Conservation (phyloP, 2,329 filamentous ascomycete genomes). For the Ilyonectria destructans region DNA sequence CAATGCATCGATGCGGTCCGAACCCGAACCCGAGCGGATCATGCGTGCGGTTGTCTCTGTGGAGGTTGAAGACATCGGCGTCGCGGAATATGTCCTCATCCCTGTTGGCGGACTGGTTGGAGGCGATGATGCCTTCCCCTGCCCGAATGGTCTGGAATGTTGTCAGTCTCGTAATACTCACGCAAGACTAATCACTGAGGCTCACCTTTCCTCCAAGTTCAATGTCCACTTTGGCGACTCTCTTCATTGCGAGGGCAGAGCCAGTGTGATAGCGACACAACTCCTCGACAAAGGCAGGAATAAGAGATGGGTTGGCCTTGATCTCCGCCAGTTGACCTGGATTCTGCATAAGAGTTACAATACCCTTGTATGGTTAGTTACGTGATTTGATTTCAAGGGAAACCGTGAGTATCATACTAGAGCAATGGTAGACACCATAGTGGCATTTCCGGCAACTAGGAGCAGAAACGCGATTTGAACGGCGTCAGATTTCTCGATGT, state of each 20-base stretch:
- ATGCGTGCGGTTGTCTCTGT: conserved; percentile 51
- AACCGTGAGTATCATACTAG: conserved; percentile 50
- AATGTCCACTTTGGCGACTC: conserved; percentile 65
- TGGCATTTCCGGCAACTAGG: conserved; percentile 67
- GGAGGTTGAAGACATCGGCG: conserved; percentile 62
- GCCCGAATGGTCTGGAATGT: conserved; percentile 55
- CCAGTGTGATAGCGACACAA: conserved; percentile 65
- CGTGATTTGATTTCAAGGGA: neutral
- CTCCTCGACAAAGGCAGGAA: conserved; percentile 62
- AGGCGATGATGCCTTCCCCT: conserved; percentile 64
- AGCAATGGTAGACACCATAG: conserved; percentile 68
- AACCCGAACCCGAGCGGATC: conserved; percentile 63
- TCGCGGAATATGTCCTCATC: conserved; percentile 62
- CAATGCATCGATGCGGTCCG: conserved; percentile 64
- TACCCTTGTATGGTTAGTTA: conserved; percentile 52
- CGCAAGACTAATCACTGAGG: no score
- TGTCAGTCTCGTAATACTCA: neutral
- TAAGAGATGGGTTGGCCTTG: conserved; percentile 57
- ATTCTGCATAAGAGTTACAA: conserved; percentile 62
- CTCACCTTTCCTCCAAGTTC: conserved; percentile 59
- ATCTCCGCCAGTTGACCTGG: conserved; percentile 60
- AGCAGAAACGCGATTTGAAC: conserved; percentile 66
- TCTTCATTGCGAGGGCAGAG: conserved; percentile 63
- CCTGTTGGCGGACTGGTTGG: conserved; percentile 64
- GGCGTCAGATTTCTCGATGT: conserved; percentile 58